phyloP scores from a whole-genome alignment of 805 yeast genomes.

The Yarrowia keelungensis region DNA sequence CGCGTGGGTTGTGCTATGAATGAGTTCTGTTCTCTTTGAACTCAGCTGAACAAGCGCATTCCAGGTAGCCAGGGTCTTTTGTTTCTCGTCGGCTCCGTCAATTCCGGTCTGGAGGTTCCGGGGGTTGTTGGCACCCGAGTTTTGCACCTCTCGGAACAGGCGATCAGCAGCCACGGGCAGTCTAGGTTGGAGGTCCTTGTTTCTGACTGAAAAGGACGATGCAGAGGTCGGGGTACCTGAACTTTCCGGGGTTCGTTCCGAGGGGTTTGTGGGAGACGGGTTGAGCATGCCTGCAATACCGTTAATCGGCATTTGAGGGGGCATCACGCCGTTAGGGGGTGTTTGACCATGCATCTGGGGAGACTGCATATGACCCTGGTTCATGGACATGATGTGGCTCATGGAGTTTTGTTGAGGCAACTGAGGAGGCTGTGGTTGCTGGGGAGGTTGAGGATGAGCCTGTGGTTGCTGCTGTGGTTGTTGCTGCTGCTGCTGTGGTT shows the following conservation, averaged over 20 bases:
- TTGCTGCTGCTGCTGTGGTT: not conserved
- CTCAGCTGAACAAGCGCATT: conserved; percentile 20
- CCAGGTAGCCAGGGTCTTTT: conserved; percentile 26
- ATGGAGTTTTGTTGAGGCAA: not conserved
- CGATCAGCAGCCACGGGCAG: conserved; percentile 18
- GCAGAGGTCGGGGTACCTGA: conserved; percentile 11
- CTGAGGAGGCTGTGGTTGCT: not conserved
- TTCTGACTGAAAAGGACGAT: conserved; percentile 29
- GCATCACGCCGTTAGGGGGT: conserved; percentile 7
- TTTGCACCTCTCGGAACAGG: conserved; percentile 20
- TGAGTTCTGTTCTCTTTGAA: conserved; percentile 22
- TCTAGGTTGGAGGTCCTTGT: conserved; percentile 28
- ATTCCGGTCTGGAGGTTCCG: conserved; percentile 24
- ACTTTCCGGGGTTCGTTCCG: conserved; percentile 28
- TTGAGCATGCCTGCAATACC: conserved; percentile 26
- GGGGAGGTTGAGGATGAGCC: not conserved
- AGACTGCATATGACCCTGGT: conserved; percentile 3
- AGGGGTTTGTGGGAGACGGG: conserved; percentile 22
- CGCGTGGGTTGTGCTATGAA: conserved; percentile 15
- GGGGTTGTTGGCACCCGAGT: not conserved
- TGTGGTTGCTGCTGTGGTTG: not conserved
- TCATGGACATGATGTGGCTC: conserved; percentile 1
- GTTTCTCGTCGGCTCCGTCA: conserved; percentile 15
- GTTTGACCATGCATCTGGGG: conserved; percentile 22
- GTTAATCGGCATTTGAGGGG: conserved; percentile 6